phyloP scores from a whole-genome alignment of 352 stramenopile genomes.

The Phytophthora fragariaefolia region DNA sequence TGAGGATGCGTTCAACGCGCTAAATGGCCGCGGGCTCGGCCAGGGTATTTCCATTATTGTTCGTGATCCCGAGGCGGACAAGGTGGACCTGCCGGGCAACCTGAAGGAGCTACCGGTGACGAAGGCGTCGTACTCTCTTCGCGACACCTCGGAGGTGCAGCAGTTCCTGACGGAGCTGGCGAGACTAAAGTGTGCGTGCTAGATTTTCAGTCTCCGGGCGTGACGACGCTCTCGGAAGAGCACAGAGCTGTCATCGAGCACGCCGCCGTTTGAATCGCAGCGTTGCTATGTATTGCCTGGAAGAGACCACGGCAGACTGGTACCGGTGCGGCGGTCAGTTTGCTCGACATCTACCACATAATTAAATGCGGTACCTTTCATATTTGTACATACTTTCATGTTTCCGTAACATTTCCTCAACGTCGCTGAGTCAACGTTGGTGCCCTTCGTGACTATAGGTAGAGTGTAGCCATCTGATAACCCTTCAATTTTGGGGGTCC shows the following conservation, averaged over 20 bases:
- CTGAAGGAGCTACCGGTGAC: slow-evolving; percentile 54
- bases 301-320: slow-evolving; percentile 13
- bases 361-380: slow-evolving; percentile 36
- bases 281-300: slow-evolving; percentile 23
- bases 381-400: slow-evolving; percentile 19
- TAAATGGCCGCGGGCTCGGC: slow-evolving; percentile 54
- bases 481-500: slow-evolving; percentile 24
- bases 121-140: slow-evolving; percentile 63
- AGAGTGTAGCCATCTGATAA: slow-evolving; percentile 12
- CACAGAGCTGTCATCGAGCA: slow-evolving; percentile 20
- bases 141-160: slow-evolving; percentile 64
- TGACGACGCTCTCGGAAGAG: slow-evolving; percentile 4
- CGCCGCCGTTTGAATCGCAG: slow-evolving; percentile 6
- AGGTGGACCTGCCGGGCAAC: slow-evolving; percentile 56
- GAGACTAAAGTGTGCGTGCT: slow-evolving; percentile 49
- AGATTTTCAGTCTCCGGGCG: slow-evolving; percentile 11
- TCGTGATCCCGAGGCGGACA: slow-evolving; percentile 53
- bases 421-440: neutral
- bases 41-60: slow-evolving; percentile 72
- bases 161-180: slow-evolving; percentile 59
- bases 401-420: neutral
- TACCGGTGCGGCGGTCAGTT: slow-evolving; percentile 10
- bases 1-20: slow-evolving; percentile 67
- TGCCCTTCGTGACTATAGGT: too few relatives aligned
- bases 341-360: slow-evolving; percentile 31